Evolutionary conservation across 345 rosid species (phyloP).

Genomic region (Passiflora organensis): DNA sequence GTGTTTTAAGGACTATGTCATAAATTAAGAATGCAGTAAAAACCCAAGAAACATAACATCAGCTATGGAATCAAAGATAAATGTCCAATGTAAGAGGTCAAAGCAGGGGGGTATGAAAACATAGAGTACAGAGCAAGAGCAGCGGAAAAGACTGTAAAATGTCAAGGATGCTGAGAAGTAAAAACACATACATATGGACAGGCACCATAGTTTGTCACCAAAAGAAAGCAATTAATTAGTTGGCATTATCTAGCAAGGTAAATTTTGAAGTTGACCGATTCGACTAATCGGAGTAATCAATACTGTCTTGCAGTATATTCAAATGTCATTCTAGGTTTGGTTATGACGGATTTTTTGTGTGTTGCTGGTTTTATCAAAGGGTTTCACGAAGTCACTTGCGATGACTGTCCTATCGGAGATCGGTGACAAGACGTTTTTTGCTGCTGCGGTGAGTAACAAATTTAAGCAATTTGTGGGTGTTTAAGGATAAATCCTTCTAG

Average conservation of each 20-base stretch:
- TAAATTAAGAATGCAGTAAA: no score
- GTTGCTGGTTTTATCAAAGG: slow-evolving; percentile 35
- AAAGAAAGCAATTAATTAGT: no score
- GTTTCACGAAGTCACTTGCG: slow-evolving; percentile 91
- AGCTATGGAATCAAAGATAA: no score
- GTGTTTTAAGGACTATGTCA: no score
- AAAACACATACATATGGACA: background rate
- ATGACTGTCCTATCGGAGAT: slow-evolving; percentile 96
- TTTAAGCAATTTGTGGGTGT: no score
- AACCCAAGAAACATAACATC: no score
- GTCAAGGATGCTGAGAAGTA: background rate
- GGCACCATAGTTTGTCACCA: no score
- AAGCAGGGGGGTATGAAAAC: no score
- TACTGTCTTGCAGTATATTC: background rate
- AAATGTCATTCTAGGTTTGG: background rate
- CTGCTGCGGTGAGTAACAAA: slow-evolving; percentile 66
- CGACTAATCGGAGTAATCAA: background rate
- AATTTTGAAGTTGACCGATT: background rate
- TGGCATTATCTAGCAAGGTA: no score
- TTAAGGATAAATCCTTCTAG: no score
- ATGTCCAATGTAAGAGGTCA: no score
- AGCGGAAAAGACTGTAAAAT: background rate
- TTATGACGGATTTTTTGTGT: slow-evolving; percentile 1
- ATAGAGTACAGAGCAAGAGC: background rate
- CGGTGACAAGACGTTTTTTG: slow-evolving; percentile 97